A percentile compares a stretch with the other conserved stretches of the same genome.
These are phyloP conservation scores for Mortierella sp. DNA, from an alignment of 371 early-diverging fungal genomes.

Conservation along the genomic window DNA sequence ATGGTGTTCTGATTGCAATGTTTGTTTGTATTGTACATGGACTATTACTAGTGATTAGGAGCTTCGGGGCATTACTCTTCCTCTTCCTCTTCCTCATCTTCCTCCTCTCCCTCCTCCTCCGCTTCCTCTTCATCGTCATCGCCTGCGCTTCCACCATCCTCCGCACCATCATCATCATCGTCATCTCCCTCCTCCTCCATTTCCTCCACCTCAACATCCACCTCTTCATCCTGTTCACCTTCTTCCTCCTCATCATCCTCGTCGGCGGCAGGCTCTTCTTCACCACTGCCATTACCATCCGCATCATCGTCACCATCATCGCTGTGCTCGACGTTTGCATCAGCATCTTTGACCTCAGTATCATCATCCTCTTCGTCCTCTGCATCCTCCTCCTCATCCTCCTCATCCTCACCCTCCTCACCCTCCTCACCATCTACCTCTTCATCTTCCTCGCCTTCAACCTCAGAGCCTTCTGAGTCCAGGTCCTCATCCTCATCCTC, in stretches of 20 bases:
- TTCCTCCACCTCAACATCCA: constrained; percentile 5
- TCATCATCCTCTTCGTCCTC: constrained; percentile 4
- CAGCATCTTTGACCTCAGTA: constrained; percentile 26
- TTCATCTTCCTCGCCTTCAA: background rate
- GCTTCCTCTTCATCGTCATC: constrained; percentile 13
- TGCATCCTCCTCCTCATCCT: background rate
- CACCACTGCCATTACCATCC: background rate
- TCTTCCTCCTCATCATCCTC: constrained; percentile 1
- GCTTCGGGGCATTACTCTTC: constrained; percentile 4
- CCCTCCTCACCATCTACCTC: background rate
- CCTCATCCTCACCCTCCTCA: background rate
- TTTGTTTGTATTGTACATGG: constrained; percentile 5
- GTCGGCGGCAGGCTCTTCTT: background rate
- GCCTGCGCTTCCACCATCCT: background rate
- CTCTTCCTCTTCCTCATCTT: background rate
- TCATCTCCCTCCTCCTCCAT: constrained; percentile 3
- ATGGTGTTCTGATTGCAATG: background rate
- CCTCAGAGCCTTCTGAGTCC: constrained; percentile 10
- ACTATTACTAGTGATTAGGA: constrained; percentile 4
- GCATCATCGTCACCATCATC: constrained; percentile 45
- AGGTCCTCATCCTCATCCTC: background rate
- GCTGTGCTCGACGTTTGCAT: constrained; percentile 29
- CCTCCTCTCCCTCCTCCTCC: background rate
- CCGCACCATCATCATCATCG: background rate
- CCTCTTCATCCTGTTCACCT: background rate